Evolutionary conservation across 306 rosid genomes (phyloP).

Genomic region (Dryas alaskensis): DNA sequence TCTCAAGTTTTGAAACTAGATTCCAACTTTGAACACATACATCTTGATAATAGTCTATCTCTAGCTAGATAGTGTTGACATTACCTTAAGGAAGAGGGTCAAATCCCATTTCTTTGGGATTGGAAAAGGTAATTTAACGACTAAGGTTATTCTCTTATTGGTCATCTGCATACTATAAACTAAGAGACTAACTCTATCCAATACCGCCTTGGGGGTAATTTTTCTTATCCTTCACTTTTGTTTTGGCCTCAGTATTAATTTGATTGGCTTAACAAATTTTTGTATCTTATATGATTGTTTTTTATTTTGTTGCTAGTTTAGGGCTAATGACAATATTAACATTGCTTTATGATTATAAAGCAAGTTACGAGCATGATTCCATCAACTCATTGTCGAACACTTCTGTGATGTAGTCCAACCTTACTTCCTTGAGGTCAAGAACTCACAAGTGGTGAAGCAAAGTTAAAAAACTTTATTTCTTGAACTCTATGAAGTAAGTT

Average conservation of each 20-base stretch:
- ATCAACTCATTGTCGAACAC: too few species aligned
- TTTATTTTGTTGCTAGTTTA: neutral
- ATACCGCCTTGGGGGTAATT: slow-evolving; percentile 10
- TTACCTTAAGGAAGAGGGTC: slow-evolving; percentile 12
- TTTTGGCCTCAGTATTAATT: neutral
- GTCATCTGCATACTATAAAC: neutral
- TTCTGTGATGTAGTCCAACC: too few species aligned
- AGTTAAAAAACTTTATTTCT: neutral
- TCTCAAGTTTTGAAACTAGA: slow-evolving; percentile 23
- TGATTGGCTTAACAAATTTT: neutral
- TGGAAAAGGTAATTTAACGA: slow-evolving; percentile 6
- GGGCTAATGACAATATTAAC: neutral
- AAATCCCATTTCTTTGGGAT: neutral
- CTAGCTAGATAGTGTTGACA: slow-evolving; percentile 11
- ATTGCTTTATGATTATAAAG: slow-evolving; percentile 6
- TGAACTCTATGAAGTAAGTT: slow-evolving; percentile 14
- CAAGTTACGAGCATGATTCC: too few species aligned
- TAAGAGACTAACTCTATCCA: slow-evolving; percentile 16
- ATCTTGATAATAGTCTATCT: slow-evolving; percentile 5
- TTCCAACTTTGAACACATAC: slow-evolving; percentile 16
- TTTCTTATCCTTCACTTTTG: neutral
- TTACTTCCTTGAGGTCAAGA: too few species aligned
- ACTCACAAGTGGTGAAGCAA: too few species aligned
- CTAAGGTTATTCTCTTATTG: slow-evolving; percentile 1
- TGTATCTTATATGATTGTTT: neutral